Base-by-base conservation (phyloP, 352 stramenopile species). In the Globisporangium lucens region DNA sequence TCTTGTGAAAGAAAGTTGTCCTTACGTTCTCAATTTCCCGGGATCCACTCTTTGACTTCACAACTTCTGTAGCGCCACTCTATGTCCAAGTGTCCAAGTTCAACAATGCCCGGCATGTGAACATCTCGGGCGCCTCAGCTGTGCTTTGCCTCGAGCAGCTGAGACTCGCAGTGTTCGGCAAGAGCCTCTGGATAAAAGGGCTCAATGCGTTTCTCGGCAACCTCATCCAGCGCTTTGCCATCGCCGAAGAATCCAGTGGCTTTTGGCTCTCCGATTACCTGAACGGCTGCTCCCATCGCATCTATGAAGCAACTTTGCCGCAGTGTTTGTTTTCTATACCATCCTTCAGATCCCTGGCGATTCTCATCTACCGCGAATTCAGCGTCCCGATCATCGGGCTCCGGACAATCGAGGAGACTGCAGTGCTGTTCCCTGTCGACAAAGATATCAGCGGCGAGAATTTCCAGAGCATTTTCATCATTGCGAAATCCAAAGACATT, bases 91-190 rank as follows among this genome's bases (percentile, higher is more conserved):
- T 96, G 5, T 89, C 89, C 52, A 89, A 89, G 65, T 77, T 76
- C 22, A 85, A 94, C 61, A 93, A 91, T 36, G 77, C 85, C 10
- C 72, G 76, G 2, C 89, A 94, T 38, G 79, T 92, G 53, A 79
- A 90, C 35, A 89, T 91, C 49, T 91, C 86, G 6, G 80, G 84
- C 15, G 85, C 83, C 0, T 84, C 82, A 36, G 75, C 84, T 55
- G 80, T 94, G 24, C 73, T 94, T 17, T 96, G 89, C 55, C 66
- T 94, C 20, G 82, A 96, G 52, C 80, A 94, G 56, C 65, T 96
- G 3, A 84, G 87, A 36, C 67, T 94, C 13, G 79, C 82, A 1
- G 78, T 96, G 43, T 79, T 93, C 10, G 88, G 78, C 0, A 94
- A 93, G 53, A 88, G 79, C 47, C 65, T 89, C 36, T 87, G 87